Evolutionary conservation across 2,329 filamentous ascomycete genomes (phyloP), one percentile per base, ranked within the genome.

Genomic region (Diaporthe australafricana): DNA sequence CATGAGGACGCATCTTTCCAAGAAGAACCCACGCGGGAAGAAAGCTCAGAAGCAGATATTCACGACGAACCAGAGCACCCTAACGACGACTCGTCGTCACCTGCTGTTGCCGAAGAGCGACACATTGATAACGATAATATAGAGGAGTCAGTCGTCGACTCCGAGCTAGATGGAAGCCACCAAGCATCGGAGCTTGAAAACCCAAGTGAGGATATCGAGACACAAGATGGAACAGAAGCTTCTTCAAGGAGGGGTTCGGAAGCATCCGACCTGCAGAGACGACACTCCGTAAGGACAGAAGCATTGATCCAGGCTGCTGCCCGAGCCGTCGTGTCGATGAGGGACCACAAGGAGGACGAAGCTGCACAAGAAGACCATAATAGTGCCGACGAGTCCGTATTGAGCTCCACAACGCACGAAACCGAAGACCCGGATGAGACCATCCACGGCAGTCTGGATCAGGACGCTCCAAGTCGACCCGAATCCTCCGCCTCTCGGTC

Each of bases 281-380:
- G 83, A n/a, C 78, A 81, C 1, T 87, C 85, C 1, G 76, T 80
- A 12, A 80, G 83, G 6, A 87, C 87, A 2, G 86, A 89, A 75
- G 87, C 85, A 8, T 80, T 88, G 45, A 89, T 89, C 72, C 86
- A 88, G 40, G 84, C 84, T 30, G 87, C 87, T 0, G 87, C 87
- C 1, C 81, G 84, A 65, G 85, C 85, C 27, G 86, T 89, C 17
- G 82, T 88, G 12, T 84, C 83, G 2, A 45, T 80, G 83, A 47
- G 78, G 77, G 68, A 81, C 60, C 68, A 72, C 60, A 62, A 55
- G 74, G 56, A 62, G 75, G 25, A 75, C 57, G 73, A 62, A 8
- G 14, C 32, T 42, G 1, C 55, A 55, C 22, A 76, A 3, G 74
- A 78, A 30, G 75, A 75, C 4, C 62, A 71, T 22, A 70, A 74